These are phyloP conservation scores for Cryptosporidium ryanae DNA, from an alignment of 169 alveolate species.

Conservation along the genomic window DNA sequence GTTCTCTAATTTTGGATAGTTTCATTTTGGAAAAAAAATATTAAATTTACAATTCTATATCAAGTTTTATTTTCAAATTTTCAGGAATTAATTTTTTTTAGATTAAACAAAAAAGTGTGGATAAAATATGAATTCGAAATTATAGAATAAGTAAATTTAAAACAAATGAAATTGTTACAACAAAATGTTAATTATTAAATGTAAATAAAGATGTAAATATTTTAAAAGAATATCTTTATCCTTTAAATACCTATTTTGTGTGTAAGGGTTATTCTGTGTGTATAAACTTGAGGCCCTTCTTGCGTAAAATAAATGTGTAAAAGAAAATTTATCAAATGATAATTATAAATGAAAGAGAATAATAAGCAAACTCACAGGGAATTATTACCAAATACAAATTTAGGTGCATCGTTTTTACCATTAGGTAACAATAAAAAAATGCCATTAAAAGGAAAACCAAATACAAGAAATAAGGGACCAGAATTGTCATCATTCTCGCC, in stretches of 20 bases:
- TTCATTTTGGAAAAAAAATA: slow-evolving; percentile 14
- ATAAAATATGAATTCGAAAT: background rate
- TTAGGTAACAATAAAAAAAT: slow-evolving; percentile 18
- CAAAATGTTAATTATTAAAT: too few species aligned
- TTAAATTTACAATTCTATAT: background rate
- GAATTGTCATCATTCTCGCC: background rate
- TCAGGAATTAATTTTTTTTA: background rate
- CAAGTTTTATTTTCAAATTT: background rate
- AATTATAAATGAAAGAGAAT: slow-evolving; percentile 16
- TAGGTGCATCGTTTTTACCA: slow-evolving; percentile 58
- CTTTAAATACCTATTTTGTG: slow-evolving; percentile 1
- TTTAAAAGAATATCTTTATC: background rate
- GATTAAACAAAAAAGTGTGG: slow-evolving; percentile 40
- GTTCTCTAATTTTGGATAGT: slow-evolving; percentile 1
- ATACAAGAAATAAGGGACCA: background rate
- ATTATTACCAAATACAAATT: slow-evolving; percentile 28
- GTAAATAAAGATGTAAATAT: too few species aligned
- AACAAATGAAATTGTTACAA: background rate
- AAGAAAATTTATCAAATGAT: background rate
- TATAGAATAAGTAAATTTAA: background rate
- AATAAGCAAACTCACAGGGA: slow-evolving; percentile 6
- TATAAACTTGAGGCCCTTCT: background rate
- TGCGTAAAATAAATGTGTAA: background rate
- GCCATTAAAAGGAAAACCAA: slow-evolving; percentile 4
- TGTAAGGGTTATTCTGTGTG: slow-evolving; percentile 33